These are phyloP conservation scores for Plantago elongata DNA, from an alignment of 257 asterid genomes.

Conservation along the genomic window DNA sequence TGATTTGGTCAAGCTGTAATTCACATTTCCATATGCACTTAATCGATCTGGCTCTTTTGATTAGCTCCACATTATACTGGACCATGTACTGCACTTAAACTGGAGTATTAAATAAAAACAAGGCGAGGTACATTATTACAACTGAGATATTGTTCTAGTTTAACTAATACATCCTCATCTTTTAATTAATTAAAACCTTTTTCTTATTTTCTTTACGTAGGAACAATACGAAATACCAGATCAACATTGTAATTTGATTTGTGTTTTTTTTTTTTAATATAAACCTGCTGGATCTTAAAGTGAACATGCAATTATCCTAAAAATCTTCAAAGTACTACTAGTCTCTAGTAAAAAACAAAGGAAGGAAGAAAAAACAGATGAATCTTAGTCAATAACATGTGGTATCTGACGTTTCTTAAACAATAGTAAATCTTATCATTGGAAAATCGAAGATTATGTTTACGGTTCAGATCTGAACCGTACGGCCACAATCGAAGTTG, in stretches of 20 bases:
- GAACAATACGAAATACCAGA: no score
- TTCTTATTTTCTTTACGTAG: no score
- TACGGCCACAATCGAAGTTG: not conserved
- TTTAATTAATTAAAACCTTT: no score
- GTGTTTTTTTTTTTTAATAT: not conserved
- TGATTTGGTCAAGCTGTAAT: conserved; percentile 26
- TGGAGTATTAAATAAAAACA: no score
- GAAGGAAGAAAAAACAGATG: conserved; percentile 12
- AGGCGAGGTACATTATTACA: no score
- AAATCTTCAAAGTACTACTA: not conserved
- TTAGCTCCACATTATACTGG: no score
- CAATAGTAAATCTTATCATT: not conserved
- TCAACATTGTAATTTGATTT: not conserved
- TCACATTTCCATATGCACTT: conserved; percentile 19
- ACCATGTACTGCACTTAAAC: no score
- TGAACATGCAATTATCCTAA: conserved; percentile 1
- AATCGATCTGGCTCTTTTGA: no score
- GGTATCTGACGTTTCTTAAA: conserved; percentile 15
- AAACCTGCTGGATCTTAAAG: not conserved
- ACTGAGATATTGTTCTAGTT: no score
- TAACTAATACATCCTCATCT: no score
- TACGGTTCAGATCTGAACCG: not conserved
- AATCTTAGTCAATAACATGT: conserved; percentile 12
- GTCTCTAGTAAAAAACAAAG: not conserved
- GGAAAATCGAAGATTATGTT: conserved; percentile 9